Conservation (phyloP, 2,329 filamentous ascomycete genomes). For the Fusarium sororula region DNA sequence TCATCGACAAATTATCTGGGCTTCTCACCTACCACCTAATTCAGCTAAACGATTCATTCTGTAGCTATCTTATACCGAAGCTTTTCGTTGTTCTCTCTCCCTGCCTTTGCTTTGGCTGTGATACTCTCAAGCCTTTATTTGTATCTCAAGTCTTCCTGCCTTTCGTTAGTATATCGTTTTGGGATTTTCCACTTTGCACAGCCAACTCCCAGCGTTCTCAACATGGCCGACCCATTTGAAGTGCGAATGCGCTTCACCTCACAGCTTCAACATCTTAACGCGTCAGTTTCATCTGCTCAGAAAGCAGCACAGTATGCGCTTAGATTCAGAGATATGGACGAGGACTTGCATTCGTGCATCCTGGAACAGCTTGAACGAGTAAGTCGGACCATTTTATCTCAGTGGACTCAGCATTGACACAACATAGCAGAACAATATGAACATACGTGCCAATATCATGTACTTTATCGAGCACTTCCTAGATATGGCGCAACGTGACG, state of each 20-base stretch:
- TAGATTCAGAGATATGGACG: conserved; percentile 92
- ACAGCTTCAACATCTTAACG: conserved; percentile 89
- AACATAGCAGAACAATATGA: conserved; percentile 82
- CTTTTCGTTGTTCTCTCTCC: conserved; percentile 8
- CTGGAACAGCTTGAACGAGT: conserved; percentile 92
- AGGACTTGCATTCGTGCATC: conserved; percentile 97
- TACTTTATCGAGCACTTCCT: conserved; percentile 98
- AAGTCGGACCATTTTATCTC: conserved; percentile 4
- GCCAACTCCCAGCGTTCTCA: conserved; percentile 18
- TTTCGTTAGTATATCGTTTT: conserved; percentile 7
- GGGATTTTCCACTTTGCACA: not conserved
- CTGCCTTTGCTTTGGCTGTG: conserved; percentile 20
- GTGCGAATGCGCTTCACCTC: conserved; percentile 96
- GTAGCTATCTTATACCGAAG: conserved; percentile 1
- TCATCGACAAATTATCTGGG: conserved; percentile 25
- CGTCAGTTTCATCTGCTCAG: conserved; percentile 85
- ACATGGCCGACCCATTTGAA: conserved; percentile 87
- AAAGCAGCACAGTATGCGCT: conserved; percentile 96
- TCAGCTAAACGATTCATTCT: conserved; percentile 18
- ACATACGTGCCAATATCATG: conserved; percentile 97
- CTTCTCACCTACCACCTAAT: conserved; percentile 16
- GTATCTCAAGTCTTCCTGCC: conserved; percentile 14
- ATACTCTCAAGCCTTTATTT: conserved; percentile 26
- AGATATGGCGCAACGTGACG: conserved; percentile 81
- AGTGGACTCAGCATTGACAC: conserved; percentile 8